phyloP scores from a whole-genome alignment of 164 flowering plant genomes.

The Hamamelis virginiana region DNA sequence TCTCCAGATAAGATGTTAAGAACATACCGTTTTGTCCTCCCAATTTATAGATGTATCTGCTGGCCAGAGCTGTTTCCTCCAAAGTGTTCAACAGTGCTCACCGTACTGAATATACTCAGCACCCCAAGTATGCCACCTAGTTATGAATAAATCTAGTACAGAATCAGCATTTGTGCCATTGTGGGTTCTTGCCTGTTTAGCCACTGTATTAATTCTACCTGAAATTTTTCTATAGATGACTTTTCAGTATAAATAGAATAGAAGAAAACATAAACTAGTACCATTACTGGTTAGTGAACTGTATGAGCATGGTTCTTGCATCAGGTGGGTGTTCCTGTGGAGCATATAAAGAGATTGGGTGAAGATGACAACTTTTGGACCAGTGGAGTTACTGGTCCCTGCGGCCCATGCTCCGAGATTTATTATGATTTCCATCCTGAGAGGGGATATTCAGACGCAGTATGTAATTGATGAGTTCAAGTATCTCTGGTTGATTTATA shows the following conservation, averaged over 20 bases:
- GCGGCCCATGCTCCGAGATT: conserved; percentile 96
- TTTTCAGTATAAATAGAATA: neutral
- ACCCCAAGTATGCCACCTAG: neutral
- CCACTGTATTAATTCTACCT: neutral
- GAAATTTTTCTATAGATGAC: neutral
- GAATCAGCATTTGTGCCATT: neutral
- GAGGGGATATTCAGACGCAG: conserved; percentile 59
- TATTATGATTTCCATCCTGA: conserved; percentile 95
- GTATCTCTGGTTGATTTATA: too few relatives aligned
- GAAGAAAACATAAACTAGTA: neutral
- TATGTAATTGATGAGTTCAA: conserved; percentile 25
- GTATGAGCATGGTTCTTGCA: conserved; percentile 20
- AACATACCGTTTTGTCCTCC: neutral
- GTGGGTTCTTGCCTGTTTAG: neutral
- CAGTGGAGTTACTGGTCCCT: conserved; percentile 93
- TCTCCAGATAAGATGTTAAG: neutral
- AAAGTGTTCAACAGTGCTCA: neutral
- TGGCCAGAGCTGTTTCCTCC: neutral
- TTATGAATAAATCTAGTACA: neutral
- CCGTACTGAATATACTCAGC: neutral
- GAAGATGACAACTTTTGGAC: conserved; percentile 96
- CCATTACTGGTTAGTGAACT: too few relatives aligned
- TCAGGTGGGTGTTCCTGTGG: conserved; percentile 83
- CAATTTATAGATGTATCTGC: neutral
- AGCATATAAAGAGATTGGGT: conserved; percentile 88